These are phyloP conservation scores for Globisporangium carolinianum DNA, from an alignment of 352 stramenopile genomes.

Conservation along the genomic window DNA sequence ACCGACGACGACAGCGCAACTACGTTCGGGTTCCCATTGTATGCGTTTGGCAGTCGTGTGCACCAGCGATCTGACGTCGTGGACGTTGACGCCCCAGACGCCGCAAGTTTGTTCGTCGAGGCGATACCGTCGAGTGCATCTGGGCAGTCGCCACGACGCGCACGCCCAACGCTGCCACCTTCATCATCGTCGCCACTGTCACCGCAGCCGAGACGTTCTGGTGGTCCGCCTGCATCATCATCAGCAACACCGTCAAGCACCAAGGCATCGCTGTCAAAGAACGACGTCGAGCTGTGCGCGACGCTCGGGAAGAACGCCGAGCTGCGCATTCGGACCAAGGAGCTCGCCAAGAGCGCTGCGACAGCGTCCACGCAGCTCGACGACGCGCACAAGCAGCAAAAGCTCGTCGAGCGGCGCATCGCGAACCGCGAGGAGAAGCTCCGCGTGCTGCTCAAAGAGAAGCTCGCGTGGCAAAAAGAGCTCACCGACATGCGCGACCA, in stretches of 20 bases:
- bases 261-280: conserved; percentile 17
- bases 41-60: conserved; percentile 5
- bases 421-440: conserved; percentile 62
- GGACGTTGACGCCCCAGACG: conserved; percentile 1
- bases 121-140: neutral
- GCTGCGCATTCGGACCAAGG: conserved; percentile 43
- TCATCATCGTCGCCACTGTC: conserved; percentile 10
- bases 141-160: neutral
- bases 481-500: conserved; percentile 49
- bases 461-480: conserved; percentile 62
- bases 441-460: conserved; percentile 52
- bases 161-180: conserved; percentile 11
- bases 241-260: neutral
- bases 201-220: neutral
- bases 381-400: conserved; percentile 50
- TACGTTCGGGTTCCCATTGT: conserved; percentile 16
- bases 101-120: neutral
- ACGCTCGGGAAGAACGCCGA: conserved; percentile 61
- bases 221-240: too few relatives aligned
- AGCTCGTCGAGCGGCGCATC: conserved; percentile 43
- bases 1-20: conserved; percentile 17
- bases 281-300: conserved; percentile 48
- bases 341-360: conserved; percentile 44
- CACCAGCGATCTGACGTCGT: neutral
- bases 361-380: conserved; percentile 37